These are phyloP conservation scores for Pythium sukuiense DNA, from an alignment of 352 stramenopile species.

Conservation along the genomic window DNA sequence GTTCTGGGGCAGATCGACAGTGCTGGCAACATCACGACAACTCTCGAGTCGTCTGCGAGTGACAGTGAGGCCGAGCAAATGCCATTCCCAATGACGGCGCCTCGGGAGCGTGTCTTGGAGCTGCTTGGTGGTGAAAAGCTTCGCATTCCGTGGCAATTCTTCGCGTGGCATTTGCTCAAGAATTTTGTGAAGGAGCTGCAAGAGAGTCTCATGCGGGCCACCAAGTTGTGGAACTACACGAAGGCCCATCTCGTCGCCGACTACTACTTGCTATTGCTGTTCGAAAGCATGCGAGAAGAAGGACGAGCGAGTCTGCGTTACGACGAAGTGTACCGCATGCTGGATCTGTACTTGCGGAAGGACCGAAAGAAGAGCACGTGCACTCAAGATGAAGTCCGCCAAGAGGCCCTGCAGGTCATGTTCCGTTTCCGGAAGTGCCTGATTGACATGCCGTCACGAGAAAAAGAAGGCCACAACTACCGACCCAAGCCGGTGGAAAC, in stretches of 20 bases:
- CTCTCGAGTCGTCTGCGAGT: constrained; percentile 34
- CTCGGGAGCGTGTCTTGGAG: constrained; percentile 66
- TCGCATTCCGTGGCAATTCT: constrained; percentile 70
- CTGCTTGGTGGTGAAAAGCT: constrained; percentile 84
- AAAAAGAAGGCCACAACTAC: constrained; percentile 89
- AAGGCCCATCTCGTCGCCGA: constrained; percentile 79
- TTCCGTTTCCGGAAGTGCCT: constrained; percentile 87
- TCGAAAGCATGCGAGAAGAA: constrained; percentile 73
- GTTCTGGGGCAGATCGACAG: constrained; percentile 54
- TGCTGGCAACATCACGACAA: constrained; percentile 22
- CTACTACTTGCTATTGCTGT: constrained; percentile 80
- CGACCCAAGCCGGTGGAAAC: constrained; percentile 85
- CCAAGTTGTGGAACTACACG: constrained; percentile 82
- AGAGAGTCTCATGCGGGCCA: constrained; percentile 67
- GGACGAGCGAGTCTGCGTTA: constrained; percentile 75
- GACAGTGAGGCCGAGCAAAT: constrained; percentile 23
- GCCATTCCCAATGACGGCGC: constrained; percentile 8
- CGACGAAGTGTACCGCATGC: constrained; percentile 84
- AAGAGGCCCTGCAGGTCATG: constrained; percentile 85
- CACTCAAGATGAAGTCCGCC: constrained; percentile 69
- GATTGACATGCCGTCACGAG: constrained; percentile 87
- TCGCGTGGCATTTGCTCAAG: constrained; percentile 71
- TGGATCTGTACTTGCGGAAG: constrained; percentile 82
- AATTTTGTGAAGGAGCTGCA: constrained; percentile 75
- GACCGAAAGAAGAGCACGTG: constrained; percentile 69